Conservation (phyloP, 208 protist genomes). For the Trypanosoma vivax region DNA sequence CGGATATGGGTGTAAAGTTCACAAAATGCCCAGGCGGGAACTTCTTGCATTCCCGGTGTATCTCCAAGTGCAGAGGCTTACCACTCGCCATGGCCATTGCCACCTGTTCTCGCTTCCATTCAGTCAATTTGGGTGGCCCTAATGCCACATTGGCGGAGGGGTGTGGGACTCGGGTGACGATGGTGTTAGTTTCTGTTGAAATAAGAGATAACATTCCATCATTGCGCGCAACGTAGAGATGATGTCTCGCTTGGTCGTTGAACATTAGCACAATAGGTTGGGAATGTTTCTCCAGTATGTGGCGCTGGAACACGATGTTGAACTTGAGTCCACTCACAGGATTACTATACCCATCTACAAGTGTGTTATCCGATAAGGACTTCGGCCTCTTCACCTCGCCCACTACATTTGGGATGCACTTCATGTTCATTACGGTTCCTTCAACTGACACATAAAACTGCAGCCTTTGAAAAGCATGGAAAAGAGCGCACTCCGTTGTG, state of each 20-base stretch:
- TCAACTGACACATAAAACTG: constrained; percentile 81
- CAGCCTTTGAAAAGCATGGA: constrained; percentile 57
- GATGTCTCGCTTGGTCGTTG: constrained; percentile 40
- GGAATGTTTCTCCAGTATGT: constrained; percentile 60
- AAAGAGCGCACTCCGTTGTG: constrained; percentile 73
- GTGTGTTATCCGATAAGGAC: neutral
- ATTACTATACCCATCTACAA: constrained; percentile 25
- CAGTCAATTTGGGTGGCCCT: constrained; percentile 29
- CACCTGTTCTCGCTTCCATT: constrained; percentile 43
- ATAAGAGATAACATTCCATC: constrained; percentile 71
- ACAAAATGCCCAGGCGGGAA: constrained; percentile 51
- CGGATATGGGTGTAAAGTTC: constrained; percentile 35
- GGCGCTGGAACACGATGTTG: constrained; percentile 34
- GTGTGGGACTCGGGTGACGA: constrained; percentile 63
- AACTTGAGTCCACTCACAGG: constrained; percentile 29
- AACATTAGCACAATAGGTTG: constrained; percentile 68
- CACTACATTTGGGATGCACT: constrained; percentile 31
- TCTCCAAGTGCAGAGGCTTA: constrained; percentile 31
- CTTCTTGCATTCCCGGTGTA: constrained; percentile 47
- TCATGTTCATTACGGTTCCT: constrained; percentile 55
- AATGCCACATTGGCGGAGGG: constrained; percentile 51
- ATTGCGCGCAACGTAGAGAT: constrained; percentile 68
- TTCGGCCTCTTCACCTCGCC: neutral
- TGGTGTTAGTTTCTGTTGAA: constrained; percentile 50
- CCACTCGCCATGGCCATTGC: constrained; percentile 7